These are phyloP conservation scores for Beauveria sp. DNA, from an alignment of 2,329 filamentous ascomycete species.

Conservation along the genomic window DNA sequence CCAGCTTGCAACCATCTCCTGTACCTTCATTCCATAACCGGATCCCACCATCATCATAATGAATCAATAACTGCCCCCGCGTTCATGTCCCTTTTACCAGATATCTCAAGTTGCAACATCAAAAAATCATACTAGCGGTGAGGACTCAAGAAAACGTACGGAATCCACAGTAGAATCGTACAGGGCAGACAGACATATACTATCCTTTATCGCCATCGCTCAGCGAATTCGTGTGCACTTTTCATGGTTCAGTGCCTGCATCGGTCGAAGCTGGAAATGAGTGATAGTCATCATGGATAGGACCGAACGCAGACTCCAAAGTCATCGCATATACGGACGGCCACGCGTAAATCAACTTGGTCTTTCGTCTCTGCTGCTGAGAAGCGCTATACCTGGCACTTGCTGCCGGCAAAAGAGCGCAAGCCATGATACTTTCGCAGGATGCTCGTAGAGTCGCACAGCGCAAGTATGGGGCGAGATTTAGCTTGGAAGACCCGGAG, in stretches of 20 bases:
- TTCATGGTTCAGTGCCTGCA: neutral
- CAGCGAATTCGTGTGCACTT: neutral
- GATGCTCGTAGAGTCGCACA: neutral
- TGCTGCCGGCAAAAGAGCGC: neutral
- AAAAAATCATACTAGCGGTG: neutral
- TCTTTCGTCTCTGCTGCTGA: neutral
- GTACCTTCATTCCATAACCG: neutral
- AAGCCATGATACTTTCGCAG: too few relatives aligned
- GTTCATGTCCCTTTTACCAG: neutral
- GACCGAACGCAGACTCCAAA: neutral
- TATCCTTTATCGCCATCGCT: neutral
- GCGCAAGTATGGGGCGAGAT: neutral
- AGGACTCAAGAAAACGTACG: neutral
- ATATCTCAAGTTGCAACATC: slow-evolving; percentile 1
- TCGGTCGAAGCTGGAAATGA: neutral
- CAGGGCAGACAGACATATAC: neutral
- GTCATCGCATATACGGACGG: neutral
- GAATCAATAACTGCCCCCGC: neutral
- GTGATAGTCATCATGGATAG: neutral
- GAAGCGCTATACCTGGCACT: neutral
- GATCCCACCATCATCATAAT: neutral
- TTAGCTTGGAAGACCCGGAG: neutral
- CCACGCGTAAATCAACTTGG: too few relatives aligned
- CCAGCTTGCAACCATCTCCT: neutral
- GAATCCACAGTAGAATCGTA: neutral